These are phyloP conservation scores for Paramyrothecium sp. DNA, from an alignment of 2,329 filamentous ascomycete species.

Conservation along the genomic window DNA sequence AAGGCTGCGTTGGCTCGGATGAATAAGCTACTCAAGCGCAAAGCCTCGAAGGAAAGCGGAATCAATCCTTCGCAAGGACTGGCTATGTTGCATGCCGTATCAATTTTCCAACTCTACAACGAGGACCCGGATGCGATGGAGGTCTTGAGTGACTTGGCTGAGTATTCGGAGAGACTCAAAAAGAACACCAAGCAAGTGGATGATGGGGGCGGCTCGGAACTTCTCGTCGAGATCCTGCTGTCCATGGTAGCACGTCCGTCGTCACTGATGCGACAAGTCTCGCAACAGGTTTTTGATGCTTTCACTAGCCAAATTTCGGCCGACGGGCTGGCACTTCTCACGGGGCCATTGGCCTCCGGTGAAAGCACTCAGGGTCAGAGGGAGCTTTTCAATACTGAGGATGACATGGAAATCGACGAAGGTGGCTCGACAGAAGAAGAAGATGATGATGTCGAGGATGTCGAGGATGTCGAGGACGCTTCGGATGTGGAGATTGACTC, in stretches of 20 bases:
- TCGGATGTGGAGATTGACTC: slow-evolving; percentile 49
- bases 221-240: slow-evolving; percentile 85
- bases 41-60: slow-evolving; percentile 30
- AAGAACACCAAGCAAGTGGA: slow-evolving; percentile 42
- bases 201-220: slow-evolving; percentile 60
- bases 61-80: slow-evolving; percentile 59
- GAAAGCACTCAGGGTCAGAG: slow-evolving; percentile 83
- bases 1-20: slow-evolving; percentile 52
- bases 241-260: slow-evolving; percentile 86
- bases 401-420: slow-evolving; percentile 49
- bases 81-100: slow-evolving; percentile 78
- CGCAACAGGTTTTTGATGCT: slow-evolving; percentile 81
- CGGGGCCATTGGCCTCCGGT: slow-evolving; percentile 70
- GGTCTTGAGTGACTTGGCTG: slow-evolving; percentile 77
- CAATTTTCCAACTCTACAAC: slow-evolving; percentile 86
- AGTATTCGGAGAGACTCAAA: slow-evolving; percentile 68
- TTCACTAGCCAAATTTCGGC: slow-evolving; percentile 75
- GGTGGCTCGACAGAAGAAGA: slow-evolving; percentile 37
- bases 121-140: slow-evolving; percentile 83
- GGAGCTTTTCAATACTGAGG: slow-evolving; percentile 74
- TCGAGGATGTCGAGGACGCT: slow-evolving; percentile 36
- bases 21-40: slow-evolving; percentile 48
- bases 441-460: slow-evolving; percentile 35
- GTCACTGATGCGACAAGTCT: slow-evolving; percentile 78
- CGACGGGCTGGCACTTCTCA: slow-evolving; percentile 65